Evolutionary conservation across 2,329 filamentous ascomycete species (phyloP).

Genomic region (Hirsutella minnesotensis): DNA sequence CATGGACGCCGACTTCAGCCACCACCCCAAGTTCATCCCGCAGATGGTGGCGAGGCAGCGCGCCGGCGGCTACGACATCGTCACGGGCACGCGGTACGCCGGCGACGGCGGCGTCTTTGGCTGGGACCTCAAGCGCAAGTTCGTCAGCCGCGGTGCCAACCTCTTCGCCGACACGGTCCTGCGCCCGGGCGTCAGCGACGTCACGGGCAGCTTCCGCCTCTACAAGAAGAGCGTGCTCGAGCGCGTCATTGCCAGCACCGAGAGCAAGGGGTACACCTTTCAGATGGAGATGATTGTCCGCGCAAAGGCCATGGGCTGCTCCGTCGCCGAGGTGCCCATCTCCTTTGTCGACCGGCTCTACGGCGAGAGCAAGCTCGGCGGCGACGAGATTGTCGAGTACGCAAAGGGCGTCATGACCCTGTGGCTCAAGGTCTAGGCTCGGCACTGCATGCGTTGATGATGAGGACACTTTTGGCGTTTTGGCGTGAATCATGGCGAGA

Average conservation of each 20-base stretch:
- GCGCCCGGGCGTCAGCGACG: slow-evolving; percentile 83
- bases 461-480: no score
- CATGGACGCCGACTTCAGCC: slow-evolving; percentile 99
- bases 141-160: slow-evolving; percentile 80
- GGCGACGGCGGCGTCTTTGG: slow-evolving; percentile 83
- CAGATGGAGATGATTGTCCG: slow-evolving; percentile 99
- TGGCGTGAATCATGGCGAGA: no score
- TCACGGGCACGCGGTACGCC: slow-evolving; percentile 91
- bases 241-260: slow-evolving; percentile 79
- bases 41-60: slow-evolving; percentile 80
- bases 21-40: slow-evolving; percentile 98
- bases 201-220: slow-evolving; percentile 88
- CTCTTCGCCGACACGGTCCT: slow-evolving; percentile 92
- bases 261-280: slow-evolving; percentile 96
- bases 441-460: not conserved
- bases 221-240: slow-evolving; percentile 87
- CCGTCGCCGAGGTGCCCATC: slow-evolving; percentile 90
- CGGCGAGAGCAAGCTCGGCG: slow-evolving; percentile 88
- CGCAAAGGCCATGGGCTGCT: slow-evolving; percentile 90
- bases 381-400: slow-evolving; percentile 93
- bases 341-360: slow-evolving; percentile 92
- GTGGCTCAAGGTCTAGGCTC: slow-evolving; percentile 66
- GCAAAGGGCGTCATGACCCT: slow-evolving; percentile 71
- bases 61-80: slow-evolving; percentile 77
- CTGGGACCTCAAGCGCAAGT: slow-evolving; percentile 88